phyloP scores from a whole-genome alignment of 192 early-diverging fungal genomes.

The Dissophora globulifera region DNA sequence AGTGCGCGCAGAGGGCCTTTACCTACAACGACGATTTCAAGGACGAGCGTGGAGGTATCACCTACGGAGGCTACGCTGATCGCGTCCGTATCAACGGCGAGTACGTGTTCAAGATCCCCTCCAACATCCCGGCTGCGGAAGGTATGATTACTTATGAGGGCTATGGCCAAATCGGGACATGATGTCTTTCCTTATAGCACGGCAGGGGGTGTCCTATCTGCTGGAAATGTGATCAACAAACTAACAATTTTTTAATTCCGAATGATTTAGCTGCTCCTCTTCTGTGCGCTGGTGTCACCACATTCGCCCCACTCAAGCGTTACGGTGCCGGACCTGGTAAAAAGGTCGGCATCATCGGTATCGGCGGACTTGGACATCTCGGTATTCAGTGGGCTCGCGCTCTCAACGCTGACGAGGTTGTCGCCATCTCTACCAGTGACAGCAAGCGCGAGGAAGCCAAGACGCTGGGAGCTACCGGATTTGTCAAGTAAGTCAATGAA shows the following conservation, averaged over 20 bases:
- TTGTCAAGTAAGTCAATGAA: slow-evolving; percentile 41
- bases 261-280: slow-evolving; percentile 84
- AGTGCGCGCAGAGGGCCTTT: slow-evolving; percentile 54
- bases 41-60: slow-evolving; percentile 66
- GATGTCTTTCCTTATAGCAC: no score
- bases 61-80: slow-evolving; percentile 66
- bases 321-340: slow-evolving; percentile 57
- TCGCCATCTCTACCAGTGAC: slow-evolving; percentile 65
- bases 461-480: slow-evolving; percentile 69
- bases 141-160: no score
- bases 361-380: slow-evolving; percentile 79
- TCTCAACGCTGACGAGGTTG: slow-evolving; percentile 61
- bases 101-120: slow-evolving; percentile 76
- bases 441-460: slow-evolving; percentile 67
- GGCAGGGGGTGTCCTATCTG: no score
- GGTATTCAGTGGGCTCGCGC: slow-evolving; percentile 74
- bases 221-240: neutral
- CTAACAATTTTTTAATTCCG: neutral
- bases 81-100: slow-evolving; percentile 66
- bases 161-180: no score
- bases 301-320: slow-evolving; percentile 69
- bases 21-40: slow-evolving; percentile 69
- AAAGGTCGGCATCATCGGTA: slow-evolving; percentile 70
- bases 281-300: slow-evolving; percentile 87
- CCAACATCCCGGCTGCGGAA: slow-evolving; percentile 60